phyloP scores from a whole-genome alignment of 305 asterid genomes.

The Caryopteris hybrid region DNA sequence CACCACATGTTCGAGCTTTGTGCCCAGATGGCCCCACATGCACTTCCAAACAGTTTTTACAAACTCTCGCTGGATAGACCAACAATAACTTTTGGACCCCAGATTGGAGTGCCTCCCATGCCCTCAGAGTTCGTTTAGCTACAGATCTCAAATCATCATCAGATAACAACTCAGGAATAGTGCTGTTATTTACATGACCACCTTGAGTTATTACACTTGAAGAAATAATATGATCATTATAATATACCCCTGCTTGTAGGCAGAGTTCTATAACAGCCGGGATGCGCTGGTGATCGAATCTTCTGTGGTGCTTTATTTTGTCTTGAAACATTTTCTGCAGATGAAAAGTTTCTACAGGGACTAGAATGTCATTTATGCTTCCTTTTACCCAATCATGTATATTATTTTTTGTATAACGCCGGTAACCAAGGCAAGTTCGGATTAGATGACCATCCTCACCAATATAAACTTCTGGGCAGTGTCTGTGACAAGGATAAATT shows the following conservation, averaged over 20 bases:
- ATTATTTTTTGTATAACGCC: constrained; percentile 50
- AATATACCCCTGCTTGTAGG: constrained; percentile 72
- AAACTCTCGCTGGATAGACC: constrained; percentile 77
- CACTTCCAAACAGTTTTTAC: constrained; percentile 78
- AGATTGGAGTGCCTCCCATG: constrained; percentile 72
- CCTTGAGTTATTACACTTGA: constrained; percentile 8
- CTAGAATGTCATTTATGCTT: constrained; percentile 43
- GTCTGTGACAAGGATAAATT: constrained; percentile 39
- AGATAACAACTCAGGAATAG: constrained; percentile 29
- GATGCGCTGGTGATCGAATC: constrained; percentile 71
- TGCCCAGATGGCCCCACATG: constrained; percentile 90
- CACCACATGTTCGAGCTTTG: constrained; percentile 82
- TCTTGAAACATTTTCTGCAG: constrained; percentile 58
- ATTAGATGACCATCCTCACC: constrained; percentile 83
- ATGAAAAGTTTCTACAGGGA: constrained; percentile 74
- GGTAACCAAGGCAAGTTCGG: constrained; percentile 67
- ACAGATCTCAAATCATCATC: constrained; percentile 37
- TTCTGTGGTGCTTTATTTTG: constrained; percentile 54
- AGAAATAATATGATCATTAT: constrained; percentile 18
- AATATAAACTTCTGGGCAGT: constrained; percentile 81
- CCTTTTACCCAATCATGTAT: constrained; percentile 73
- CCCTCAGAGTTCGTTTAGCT: constrained; percentile 52
- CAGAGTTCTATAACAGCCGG: constrained; percentile 86
- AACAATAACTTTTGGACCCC: constrained; percentile 65
- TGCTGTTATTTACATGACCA: not conserved